These are phyloP conservation scores for Mycena polygramma DNA, from an alignment of 768 basidiomycete genomes.

Conservation along the genomic window DNA sequence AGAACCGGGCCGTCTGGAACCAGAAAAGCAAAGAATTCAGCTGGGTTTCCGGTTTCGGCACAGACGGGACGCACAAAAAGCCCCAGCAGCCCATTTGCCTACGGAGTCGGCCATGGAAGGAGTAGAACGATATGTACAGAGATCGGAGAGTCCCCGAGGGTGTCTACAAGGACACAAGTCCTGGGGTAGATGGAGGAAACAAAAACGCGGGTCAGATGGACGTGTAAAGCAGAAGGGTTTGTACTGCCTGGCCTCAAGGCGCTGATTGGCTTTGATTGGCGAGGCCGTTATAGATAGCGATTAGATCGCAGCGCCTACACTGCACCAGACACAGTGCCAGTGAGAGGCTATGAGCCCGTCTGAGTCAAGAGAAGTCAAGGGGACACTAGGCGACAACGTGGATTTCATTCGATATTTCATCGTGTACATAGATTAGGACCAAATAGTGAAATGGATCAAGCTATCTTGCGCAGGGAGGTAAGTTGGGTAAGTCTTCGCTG, in stretches of 20 bases:
- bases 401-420: constrained; percentile 29
- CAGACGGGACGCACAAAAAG: constrained; percentile 52
- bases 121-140: constrained; percentile 22
- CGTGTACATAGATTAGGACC: constrained; percentile 22
- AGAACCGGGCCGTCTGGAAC: constrained; percentile 81
- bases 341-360: background rate
- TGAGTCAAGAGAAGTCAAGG: constrained; percentile 19
- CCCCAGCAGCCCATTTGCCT: constrained; percentile 59
- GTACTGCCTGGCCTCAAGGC: constrained; percentile 21
- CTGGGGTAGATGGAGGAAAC: constrained; percentile 1
- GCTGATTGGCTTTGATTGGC: constrained; percentile 31
- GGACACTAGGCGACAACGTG: constrained; percentile 13
- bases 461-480: background rate
- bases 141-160: constrained; percentile 9
- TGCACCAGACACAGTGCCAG: too few species aligned
- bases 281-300: constrained; percentile 10
- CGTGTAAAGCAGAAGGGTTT: constrained; percentile 13
- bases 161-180: background rate
- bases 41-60: background rate
- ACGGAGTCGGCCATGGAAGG: constrained; percentile 46
- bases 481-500: background rate
- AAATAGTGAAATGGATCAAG: constrained; percentile 1
- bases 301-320: too few species aligned
- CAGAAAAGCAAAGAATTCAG: constrained; percentile 3
- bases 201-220: constrained; percentile 17